Evolutionary conservation across 2,329 filamentous ascomycete species (phyloP), one percentile per base, ranked within the genome.

Genomic region (Alternaria brassicicola): DNA sequence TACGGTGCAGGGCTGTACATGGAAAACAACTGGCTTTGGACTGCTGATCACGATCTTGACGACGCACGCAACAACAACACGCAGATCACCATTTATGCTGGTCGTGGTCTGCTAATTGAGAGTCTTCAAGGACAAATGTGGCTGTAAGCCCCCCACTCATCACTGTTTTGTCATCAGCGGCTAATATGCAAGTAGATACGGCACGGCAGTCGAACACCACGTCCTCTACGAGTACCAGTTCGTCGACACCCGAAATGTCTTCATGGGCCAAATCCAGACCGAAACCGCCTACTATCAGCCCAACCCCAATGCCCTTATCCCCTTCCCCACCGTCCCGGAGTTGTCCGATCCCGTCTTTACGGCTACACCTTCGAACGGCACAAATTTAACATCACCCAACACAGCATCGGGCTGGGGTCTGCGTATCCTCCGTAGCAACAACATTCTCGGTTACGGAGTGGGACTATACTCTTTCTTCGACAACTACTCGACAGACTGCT

Each of bases 1-100:
- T 78, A 80, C 12, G 84, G 79, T 1, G 88, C 87, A 2, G 71
- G 71, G 0, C 83, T 88, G 38, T 96, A 96, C 78, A 81, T 96
- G 55, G 92, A 96, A 79, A 96, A 97, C 79, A 88, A 85, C 48
- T 97, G 93, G 93, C 88, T 91, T 76, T 97, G 93, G 93, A 89
- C 92, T 28, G 87, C 93, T 0, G 93, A 97, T 25, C 72, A 75
- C 80, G 91, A 96, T 74, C 88, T 97, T 23, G 93, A 97, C 75
- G 84, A 87, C 12, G 64, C 79, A 3, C 87, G 89, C 69, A 86
- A 91, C 77, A 86, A 80, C 57, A 74, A 74, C 58, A 72, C 70
- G 2, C 90, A 94, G 76, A 88, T 94, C 77, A 89, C 88, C 69
- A 86, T 97, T 67, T 97, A 90, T 84, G 95, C 91, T 73, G 93